Percentiles rank a stretch among this genome's conserved stretches.
These are phyloP conservation scores for Dothideomycetes sp. DNA, from an alignment of 2,329 filamentous ascomycete species.

Conservation along the genomic window DNA sequence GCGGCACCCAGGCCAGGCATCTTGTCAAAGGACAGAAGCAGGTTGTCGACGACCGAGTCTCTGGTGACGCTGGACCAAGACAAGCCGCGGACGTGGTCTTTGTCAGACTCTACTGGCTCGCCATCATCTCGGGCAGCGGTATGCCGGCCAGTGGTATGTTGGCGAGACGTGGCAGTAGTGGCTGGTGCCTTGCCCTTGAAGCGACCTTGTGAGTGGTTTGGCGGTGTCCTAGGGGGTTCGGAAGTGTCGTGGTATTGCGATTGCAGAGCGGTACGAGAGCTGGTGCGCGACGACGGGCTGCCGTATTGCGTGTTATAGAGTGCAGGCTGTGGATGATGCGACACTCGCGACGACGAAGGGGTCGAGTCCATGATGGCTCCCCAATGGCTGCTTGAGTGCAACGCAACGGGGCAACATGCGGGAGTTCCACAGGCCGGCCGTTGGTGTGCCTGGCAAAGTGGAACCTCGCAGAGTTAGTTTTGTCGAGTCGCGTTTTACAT, in stretches of 20 bases:
- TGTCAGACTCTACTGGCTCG: neutral
- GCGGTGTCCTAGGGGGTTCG: neutral
- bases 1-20: slow-evolving; percentile 38
- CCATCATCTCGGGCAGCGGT: neutral
- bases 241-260: neutral
- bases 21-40: slow-evolving; percentile 87
- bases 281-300: slow-evolving; percentile 1
- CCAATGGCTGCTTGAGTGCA: no score
- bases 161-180: neutral
- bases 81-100: slow-evolving; percentile 65
- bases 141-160: neutral
- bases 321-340: neutral
- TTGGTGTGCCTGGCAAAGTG: no score
- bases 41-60: slow-evolving; percentile 89
- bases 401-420: no score
- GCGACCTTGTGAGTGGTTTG: neutral
- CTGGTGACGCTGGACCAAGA: slow-evolving; percentile 70
- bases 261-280: neutral
- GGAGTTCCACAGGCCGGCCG: no score
- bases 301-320: no score
- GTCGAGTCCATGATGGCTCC: no score
- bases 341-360: neutral
- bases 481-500: no score
- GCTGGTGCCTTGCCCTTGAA: neutral
- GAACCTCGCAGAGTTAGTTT: no score